Evolutionary conservation across 2,329 filamentous ascomycete genomes (phyloP).

Genomic region (Zarea fungicola): DNA sequence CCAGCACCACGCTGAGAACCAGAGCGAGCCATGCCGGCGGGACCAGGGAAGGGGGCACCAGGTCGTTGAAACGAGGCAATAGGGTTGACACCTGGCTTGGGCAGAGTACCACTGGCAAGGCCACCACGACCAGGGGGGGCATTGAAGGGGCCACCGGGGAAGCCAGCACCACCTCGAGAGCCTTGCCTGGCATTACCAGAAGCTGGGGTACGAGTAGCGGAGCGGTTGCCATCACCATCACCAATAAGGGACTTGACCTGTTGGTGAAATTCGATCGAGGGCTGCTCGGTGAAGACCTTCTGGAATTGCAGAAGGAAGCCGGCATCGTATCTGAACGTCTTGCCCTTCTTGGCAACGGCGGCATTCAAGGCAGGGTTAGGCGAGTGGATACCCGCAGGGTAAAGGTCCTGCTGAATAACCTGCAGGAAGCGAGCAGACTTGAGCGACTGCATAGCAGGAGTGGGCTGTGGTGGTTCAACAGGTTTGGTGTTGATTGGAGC

Average conservation of each 20-base stretch:
- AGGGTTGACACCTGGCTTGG: constrained; percentile 50
- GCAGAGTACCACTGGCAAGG: constrained; percentile 64
- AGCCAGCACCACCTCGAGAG: constrained; percentile 47
- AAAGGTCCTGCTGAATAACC: constrained; percentile 71
- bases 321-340: constrained; percentile 89
- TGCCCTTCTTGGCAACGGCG: constrained; percentile 71
- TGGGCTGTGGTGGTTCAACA: constrained; percentile 87
- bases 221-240: constrained; percentile 61
- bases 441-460: constrained; percentile 85
- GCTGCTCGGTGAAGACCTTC: constrained; percentile 92
- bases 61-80: constrained; percentile 37
- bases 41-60: constrained; percentile 57
- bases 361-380: constrained; percentile 89
- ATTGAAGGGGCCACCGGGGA: constrained; percentile 68
- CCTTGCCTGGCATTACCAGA: constrained; percentile 44
- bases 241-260: constrained; percentile 85
- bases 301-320: constrained; percentile 96
- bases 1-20: constrained; percentile 53
- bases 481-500: constrained; percentile 75
- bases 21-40: constrained; percentile 59
- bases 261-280: constrained; percentile 85
- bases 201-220: constrained; percentile 55
- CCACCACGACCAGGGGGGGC: constrained; percentile 44
- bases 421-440: constrained; percentile 87
- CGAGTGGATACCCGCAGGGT: constrained; percentile 77